phyloP scores from a whole-genome alignment of 345 rosid genomes.

The Toxicodendron radicans region DNA sequence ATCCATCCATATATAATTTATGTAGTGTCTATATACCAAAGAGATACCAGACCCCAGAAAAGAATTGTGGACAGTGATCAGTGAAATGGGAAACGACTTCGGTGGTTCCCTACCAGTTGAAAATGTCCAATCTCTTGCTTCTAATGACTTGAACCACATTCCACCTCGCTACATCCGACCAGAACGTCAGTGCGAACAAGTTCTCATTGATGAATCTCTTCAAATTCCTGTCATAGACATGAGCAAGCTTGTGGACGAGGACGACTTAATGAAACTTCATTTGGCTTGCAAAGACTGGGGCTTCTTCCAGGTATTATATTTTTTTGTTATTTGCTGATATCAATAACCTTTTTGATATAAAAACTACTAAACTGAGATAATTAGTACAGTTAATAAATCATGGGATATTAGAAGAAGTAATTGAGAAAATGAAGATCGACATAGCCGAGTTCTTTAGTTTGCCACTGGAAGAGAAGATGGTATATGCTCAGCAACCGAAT shows the following conservation, averaged over 20 bases:
- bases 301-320: constrained; percentile 53
- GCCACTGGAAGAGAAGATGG: constrained; percentile 44
- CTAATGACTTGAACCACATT: constrained; percentile 25
- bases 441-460: constrained; percentile 37
- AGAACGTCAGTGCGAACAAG: constrained; percentile 18
- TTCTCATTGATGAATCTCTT: constrained; percentile 20
- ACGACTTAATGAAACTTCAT: constrained; percentile 44
- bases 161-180: constrained; percentile 39
- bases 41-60: neutral
- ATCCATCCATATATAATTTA: too few relatives aligned
- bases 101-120: constrained; percentile 39
- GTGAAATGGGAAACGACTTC: constrained; percentile 16
- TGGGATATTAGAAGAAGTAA: constrained; percentile 32
- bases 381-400: constrained; percentile 40
- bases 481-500: constrained; percentile 34
- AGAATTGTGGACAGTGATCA: neutral
- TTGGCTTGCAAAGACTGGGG: constrained; percentile 59
- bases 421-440: constrained; percentile 41
- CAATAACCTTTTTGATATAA: neutral
- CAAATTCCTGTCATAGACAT: constrained; percentile 43
- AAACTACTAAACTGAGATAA: too few relatives aligned
- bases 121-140: constrained; percentile 42
- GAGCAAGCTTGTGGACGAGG: constrained; percentile 29
- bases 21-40: neutral
- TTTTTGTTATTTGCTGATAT: neutral